A percentile compares a stretch with the other conserved stretches of the same genome.
phyloP scores from a whole-genome alignment of 2,329 filamentous ascomycete species.

The Epichloe gansuensis region DNA sequence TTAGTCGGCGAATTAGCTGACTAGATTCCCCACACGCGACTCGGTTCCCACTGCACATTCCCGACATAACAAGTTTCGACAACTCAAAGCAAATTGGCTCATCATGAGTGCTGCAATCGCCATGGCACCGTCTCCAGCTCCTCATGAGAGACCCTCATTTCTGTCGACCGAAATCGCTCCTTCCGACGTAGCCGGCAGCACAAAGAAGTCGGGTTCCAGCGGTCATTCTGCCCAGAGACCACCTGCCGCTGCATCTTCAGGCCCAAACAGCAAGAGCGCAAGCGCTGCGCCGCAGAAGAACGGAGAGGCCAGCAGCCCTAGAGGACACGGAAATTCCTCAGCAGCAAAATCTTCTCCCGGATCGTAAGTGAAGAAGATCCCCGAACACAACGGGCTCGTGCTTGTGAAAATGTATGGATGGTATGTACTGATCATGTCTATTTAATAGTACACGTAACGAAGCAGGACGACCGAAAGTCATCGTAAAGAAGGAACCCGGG shows the following conservation, averaged over 20 bases:
- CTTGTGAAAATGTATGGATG: neutral
- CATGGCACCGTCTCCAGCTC: constrained; percentile 57
- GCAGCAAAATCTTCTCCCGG: constrained; percentile 44
- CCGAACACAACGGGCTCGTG: neutral
- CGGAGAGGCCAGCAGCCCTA: constrained; percentile 43
- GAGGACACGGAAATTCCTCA: constrained; percentile 21
- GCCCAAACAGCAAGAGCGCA: constrained; percentile 18
- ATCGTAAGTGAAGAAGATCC: constrained; percentile 36
- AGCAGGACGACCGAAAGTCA: constrained; percentile 56
- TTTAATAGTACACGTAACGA: constrained; percentile 26
- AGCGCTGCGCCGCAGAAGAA: constrained; percentile 34
- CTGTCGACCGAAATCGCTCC: constrained; percentile 29
- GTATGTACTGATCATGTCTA: constrained; percentile 8
- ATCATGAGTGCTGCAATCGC: constrained; percentile 57
- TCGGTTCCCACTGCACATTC: neutral
- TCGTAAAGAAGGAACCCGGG: constrained; percentile 92
- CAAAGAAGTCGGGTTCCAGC: neutral
- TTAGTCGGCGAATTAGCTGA: neutral
- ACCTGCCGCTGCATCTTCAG: constrained; percentile 17
- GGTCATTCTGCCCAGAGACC: constrained; percentile 36
- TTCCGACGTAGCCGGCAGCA: constrained; percentile 3
- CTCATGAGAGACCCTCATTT: constrained; percentile 50
- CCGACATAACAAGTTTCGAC: neutral
- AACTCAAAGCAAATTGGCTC: constrained; percentile 7
- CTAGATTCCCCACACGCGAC: neutral